Base-by-base conservation (phyloP, 805 yeast species). In the Cyberlindnera amylophila region DNA sequence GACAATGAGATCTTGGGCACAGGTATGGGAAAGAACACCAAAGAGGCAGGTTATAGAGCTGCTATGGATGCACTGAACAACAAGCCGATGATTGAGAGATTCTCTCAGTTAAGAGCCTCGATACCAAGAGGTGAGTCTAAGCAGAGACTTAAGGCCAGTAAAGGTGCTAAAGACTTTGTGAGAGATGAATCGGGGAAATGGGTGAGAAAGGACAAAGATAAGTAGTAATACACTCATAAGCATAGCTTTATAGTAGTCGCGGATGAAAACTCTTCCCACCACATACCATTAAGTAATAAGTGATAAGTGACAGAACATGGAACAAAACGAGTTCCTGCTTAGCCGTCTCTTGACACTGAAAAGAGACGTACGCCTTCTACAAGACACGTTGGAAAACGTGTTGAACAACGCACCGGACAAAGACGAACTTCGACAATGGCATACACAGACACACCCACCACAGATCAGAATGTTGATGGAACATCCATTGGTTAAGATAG, bases 21-120 rank as follows among this genome's bases (percentile, higher is more conserved):
- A 4, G 98, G 96, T 4, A 66, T 63, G 6, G 98, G 86, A 2
- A 70, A 74, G 18, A 82, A 77, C 47, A 67, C 71, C 4, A 86
- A 84, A 59, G 82, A 79, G 23, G 98, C 97, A 0, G 93, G 96
- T 0, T 62, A 77, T 17, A 69, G 82, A 42, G 96, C 97, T 0
- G 99, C 99, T 0, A 82, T 82, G 81, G 67, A 70, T 39, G 96
- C 91, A 0, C 65, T 91, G 35, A 63, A 66, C 10, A 79, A 86
- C 48, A 74, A 73, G 33, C 67, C 66, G 0, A 44, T 77, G 24
- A 67, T 88, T 36, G 90, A 83, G 46, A 81, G 81, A 53, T 86
- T 75, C 58, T 77, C 79, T 12, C 69, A 70, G 32, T 46, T 71
- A 16, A 67, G 96, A 46, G 72, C 81, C n/a, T 57, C 70, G 12